These are phyloP conservation scores for Talaromyces adpressus DNA, from an alignment of 495 filamentous ascomycete species.

Conservation along the genomic window DNA sequence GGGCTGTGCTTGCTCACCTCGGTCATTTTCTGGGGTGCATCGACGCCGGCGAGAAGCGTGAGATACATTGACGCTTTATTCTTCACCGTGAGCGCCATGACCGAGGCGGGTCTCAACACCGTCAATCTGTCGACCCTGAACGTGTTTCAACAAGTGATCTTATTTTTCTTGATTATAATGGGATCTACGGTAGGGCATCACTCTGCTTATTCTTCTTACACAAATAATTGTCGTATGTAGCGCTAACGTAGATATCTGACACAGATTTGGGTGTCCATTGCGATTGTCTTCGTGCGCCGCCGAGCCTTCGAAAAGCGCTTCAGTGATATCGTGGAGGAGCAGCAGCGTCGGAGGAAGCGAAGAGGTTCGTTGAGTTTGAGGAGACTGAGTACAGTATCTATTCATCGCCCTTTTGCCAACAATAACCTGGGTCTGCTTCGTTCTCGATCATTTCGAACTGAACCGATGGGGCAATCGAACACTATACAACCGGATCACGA, in stretches of 20 bases:
- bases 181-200: neutral
- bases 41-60: neutral
- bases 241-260: neutral
- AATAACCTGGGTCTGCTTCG: neutral
- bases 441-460: neutral
- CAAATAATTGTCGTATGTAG: neutral
- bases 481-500: neutral
- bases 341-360: slow-evolving; percentile 10
- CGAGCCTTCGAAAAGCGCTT: slow-evolving; percentile 65
- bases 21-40: neutral
- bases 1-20: neutral
- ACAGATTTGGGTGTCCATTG: neutral
- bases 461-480: neutral
- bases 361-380: neutral
- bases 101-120: slow-evolving; percentile 67
- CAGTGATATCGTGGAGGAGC: slow-evolving; percentile 46
- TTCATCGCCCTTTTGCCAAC: neutral
- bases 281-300: slow-evolving; percentile 46
- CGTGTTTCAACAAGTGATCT: slow-evolving; percentile 31
- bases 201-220: neutral
- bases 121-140: slow-evolving; percentile 64
- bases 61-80: slow-evolving; percentile 56
- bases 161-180: neutral
- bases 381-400: neutral
- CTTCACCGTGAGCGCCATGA: slow-evolving; percentile 71